Evolutionary conservation across 164 flowering plant species (phyloP).

Genomic region (Vitis vinifera): ASM3070453v1 NC_081814.1:9016001-9016500

Average conservation of each 20-base stretch:
- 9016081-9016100: conserved; percentile 99
- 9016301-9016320: not conserved
- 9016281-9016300: conserved; percentile 2
- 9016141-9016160: conserved; percentile 64
- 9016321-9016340: not conserved
- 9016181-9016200: conserved; percentile 86
- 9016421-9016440: not conserved
- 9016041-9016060: not conserved
- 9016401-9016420: not conserved
- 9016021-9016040: not conserved
- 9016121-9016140: conserved; percentile 55
- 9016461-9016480: no score
- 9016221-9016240: conserved; percentile 69
- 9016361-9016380: no score
- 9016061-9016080: conserved; percentile 30
- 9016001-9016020: conserved; percentile 4
- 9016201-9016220: conserved; percentile 82
- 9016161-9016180: conserved; percentile 94
- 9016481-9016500: no score
- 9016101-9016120: conserved; percentile 47
- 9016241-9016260: conserved; percentile 80
- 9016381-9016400: no score
- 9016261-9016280: conserved; percentile 43
- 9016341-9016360: no score
- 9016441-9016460: no score